These are phyloP conservation scores for Yamadazyma atlantica DNA, from an alignment of 1,139 yeast species.

Conservation along the genomic window DNA sequence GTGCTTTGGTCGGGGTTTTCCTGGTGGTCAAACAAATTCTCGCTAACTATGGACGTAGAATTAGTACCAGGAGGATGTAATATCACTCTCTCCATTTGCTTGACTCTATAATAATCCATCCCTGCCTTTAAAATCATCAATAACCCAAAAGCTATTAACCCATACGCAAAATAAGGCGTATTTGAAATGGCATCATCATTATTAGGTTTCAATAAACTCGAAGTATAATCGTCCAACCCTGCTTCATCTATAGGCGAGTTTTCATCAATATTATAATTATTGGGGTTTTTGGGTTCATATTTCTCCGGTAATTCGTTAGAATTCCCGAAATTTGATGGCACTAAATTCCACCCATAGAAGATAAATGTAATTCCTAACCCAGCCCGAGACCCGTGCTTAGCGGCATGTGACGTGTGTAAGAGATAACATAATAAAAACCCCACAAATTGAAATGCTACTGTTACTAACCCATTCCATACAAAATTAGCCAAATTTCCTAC, in stretches of 20 bases:
- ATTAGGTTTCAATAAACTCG: conserved; percentile 28
- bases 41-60: conserved; percentile 6
- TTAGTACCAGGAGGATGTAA: conserved; percentile 38
- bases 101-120: conserved; percentile 72
- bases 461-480: conserved; percentile 85
- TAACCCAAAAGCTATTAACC: conserved; percentile 66
- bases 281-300: conserved; percentile 57
- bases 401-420: conserved; percentile 95
- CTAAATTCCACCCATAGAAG: conserved; percentile 70
- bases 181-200: conserved; percentile 14
- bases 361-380: conserved; percentile 88
- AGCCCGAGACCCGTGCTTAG: conserved; percentile 91
- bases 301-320: conserved; percentile 37
- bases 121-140: conserved; percentile 66
- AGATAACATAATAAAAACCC: conserved; percentile 91
- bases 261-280: conserved; percentile 49
- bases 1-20: too few species aligned
- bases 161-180: conserved; percentile 54
- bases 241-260: conserved; percentile 37
- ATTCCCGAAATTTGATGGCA: conserved; percentile 58
- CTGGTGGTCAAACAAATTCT: neutral
- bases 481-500: conserved; percentile 91
- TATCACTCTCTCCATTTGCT: conserved; percentile 68
- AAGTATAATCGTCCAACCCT: conserved; percentile 46
- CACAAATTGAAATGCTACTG: conserved; percentile 87